phyloP scores from a whole-genome alignment of 805 yeast genomes.

The Maudiozyma saulgeensis region DNA sequence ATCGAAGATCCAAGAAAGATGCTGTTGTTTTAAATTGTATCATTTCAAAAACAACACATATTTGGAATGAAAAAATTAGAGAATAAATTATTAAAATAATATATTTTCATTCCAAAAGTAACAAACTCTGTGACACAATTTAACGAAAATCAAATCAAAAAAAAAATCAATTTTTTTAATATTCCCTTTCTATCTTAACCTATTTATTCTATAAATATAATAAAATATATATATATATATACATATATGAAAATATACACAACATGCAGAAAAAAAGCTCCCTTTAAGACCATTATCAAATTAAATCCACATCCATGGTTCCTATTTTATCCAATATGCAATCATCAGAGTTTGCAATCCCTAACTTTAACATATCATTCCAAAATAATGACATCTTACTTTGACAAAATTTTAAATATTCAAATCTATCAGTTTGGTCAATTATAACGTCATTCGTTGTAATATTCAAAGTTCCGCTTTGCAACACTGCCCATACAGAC shows the following conservation, averaged over 20 bases:
- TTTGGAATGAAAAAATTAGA: too few species aligned
- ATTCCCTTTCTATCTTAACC: too few species aligned
- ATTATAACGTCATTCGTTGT: slow-evolving; percentile 13
- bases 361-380: slow-evolving; percentile 60
- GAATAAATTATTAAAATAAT: too few species aligned
- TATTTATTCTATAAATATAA: too few species aligned
- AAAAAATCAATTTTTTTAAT: too few species aligned
- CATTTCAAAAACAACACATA: too few species aligned
- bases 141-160: too few species aligned
- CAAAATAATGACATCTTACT: slow-evolving; percentile 63
- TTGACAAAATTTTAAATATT: slow-evolving; percentile 59
- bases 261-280: slow-evolving; percentile 16
- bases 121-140: too few species aligned
- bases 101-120: too few species aligned
- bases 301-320: background rate
- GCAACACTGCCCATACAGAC: slow-evolving; percentile 87
- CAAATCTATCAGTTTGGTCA: slow-evolving; percentile 49
- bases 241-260: background rate
- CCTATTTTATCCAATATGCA: slow-evolving; percentile 40
- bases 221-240: background rate
- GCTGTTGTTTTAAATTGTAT: slow-evolving; percentile 44
- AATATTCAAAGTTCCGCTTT: slow-evolving; percentile 37
- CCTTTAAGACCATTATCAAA: background rate
- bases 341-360: slow-evolving; percentile 32
- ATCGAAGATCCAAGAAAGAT: slow-evolving; percentile 98